Percentiles rank a stretch among this genome's conserved stretches.
These are phyloP conservation scores for Butyriboletus loyo DNA, from an alignment of 768 basidiomycete species.

Conservation along the genomic window DNA sequence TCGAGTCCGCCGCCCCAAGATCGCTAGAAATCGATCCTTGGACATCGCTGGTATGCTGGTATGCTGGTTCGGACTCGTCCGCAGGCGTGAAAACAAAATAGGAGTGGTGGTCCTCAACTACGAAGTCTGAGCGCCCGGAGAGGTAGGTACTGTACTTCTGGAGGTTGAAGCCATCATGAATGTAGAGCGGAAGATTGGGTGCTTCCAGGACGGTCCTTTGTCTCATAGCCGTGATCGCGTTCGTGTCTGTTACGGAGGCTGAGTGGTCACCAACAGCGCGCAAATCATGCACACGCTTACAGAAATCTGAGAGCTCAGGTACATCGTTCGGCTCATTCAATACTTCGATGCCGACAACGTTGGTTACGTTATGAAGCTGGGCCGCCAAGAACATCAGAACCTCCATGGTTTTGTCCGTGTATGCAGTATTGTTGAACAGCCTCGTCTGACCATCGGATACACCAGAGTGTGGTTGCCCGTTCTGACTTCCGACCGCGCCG, in stretches of 20 bases:
- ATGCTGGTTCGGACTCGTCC: constrained; percentile 46
- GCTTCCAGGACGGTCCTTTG: constrained; percentile 21
- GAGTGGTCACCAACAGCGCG: not conserved
- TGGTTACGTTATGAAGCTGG: constrained; percentile 38
- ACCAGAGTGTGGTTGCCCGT: constrained; percentile 32
- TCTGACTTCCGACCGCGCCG: constrained; percentile 50
- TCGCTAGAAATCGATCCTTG: constrained; percentile 13
- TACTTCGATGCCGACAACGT: constrained; percentile 59
- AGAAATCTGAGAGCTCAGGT: constrained; percentile 43
- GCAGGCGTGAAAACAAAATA: constrained; percentile 63
- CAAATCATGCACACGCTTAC: not conserved
- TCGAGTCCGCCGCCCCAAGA: constrained; percentile 22
- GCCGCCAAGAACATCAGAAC: constrained; percentile 37
- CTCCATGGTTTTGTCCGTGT: constrained; percentile 39
- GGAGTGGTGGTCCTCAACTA: constrained; percentile 72
- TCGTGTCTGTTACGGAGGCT: constrained; percentile 10
- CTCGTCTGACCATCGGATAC: constrained; percentile 41
- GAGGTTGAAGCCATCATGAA: constrained; percentile 67
- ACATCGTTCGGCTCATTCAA: constrained; percentile 53
- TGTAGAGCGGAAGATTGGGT: constrained; percentile 53
- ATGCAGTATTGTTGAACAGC: constrained; percentile 35
- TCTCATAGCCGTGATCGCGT: constrained; percentile 21
- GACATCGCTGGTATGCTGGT: constrained; percentile 42
- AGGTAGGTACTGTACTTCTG: constrained; percentile 38
- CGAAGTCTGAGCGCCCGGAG: constrained; percentile 52